Percentiles rank a stretch among this genome's conserved stretches.
Conservation (phyloP, 139 green algal genomes). For the Astrephomene gubernaculifera region DNA sequence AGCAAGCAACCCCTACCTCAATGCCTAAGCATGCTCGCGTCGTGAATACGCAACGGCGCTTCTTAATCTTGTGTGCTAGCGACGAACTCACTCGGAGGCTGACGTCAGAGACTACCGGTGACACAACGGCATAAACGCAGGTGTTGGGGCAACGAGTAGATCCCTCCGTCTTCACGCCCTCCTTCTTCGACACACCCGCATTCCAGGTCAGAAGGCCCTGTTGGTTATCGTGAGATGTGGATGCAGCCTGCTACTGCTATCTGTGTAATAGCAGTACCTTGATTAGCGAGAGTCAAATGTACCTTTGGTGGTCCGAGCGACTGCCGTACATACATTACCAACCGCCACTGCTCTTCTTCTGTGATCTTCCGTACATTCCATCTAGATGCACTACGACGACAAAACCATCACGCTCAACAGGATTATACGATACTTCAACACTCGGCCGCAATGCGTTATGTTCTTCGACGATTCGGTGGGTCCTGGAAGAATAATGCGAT, state of each 20-base stretch:
- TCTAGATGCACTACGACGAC: constrained; percentile 17
- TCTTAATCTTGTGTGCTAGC: background rate
- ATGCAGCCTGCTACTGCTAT: background rate
- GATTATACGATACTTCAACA: constrained; percentile 32
- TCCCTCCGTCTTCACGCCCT: background rate
- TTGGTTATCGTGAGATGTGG: background rate
- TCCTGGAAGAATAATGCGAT: background rate
- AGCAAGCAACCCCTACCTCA: background rate
- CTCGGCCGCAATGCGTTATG: background rate
- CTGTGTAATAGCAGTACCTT: background rate
- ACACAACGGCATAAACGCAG: too few species aligned
- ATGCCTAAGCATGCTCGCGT: background rate
- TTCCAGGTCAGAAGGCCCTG: constrained; percentile 36
- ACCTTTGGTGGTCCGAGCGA: background rate
- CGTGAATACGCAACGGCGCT: background rate
- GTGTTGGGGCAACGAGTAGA: constrained; percentile 24
- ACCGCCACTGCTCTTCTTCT: background rate
- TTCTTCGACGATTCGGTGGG: constrained; percentile 29
- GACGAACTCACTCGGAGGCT: too few species aligned
- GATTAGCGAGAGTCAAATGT: background rate
- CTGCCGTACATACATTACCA: background rate
- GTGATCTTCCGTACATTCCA: background rate
- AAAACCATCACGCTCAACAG: background rate
- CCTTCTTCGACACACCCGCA: constrained; percentile 7
- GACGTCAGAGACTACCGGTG: too few species aligned